Evolutionary conservation across 129 eudicot genomes (phyloP), one percentile per base, ranked within the genome.

Genomic region (Deinandra increscens): DNA sequence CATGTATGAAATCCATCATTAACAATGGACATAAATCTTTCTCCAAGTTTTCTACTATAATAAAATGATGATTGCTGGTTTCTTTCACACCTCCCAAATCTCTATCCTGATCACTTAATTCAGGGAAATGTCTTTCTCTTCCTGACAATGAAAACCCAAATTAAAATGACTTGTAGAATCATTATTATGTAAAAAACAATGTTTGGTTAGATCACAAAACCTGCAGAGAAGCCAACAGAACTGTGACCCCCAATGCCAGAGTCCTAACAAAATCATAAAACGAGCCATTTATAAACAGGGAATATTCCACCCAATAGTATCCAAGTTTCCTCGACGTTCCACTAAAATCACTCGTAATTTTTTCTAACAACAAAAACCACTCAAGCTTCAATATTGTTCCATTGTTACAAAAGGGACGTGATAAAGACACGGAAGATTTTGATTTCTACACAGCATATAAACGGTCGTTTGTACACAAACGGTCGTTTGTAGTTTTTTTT

Each of bases 21-120:
- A 79, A 60, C 8, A 71, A 61, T 6, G 87, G 70, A 42, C 84
- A 81, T 37, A 85, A 31, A 72, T 85, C 80, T 73, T 77, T 83
- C 77, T 90, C 97, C 83, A 90, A 50, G 69, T 87, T 83, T 53
- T 85, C 83, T 44, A 87, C 75, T 3, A 90, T 53, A 12, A 87
- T 34, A 50, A 71, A 78, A 73, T 84, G 71, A 22, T 58, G 75
- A 56, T 60, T 55, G 6, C 70, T 75, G 26, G 59, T 49, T 63
- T 72, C 48, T 70, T 63, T 71, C n/a, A 33, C 38, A 18, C 90
- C 85, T 41, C 84, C 96, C 44, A 86, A 7, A 68, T 89, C 93
- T 78, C 36, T 71, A 56, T 86, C 90, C n/a, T 80, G 71, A 68
- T 72, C 79, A 7, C 41, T 73, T 29, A 50, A 45, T 7, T 36